Conservation (phyloP, 441 rosid genomes). For the Populus tomentosa region DNA sequence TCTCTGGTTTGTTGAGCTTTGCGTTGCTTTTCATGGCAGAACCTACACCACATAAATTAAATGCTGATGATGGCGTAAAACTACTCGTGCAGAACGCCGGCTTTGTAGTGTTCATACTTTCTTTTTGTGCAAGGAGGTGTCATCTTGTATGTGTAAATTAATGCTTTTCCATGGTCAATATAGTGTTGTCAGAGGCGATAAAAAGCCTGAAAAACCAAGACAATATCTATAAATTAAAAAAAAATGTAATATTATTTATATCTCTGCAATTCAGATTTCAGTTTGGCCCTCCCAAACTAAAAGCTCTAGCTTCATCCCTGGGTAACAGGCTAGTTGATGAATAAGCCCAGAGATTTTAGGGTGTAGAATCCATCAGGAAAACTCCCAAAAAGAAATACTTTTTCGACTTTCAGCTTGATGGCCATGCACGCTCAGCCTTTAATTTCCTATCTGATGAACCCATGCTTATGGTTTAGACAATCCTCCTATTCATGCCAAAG, state of each 20-base stretch:
- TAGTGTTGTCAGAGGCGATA: too few relatives aligned
- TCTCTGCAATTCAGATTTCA: too few relatives aligned
- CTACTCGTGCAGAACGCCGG: not conserved
- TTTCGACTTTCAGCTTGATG: not conserved
- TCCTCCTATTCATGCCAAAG: not conserved
- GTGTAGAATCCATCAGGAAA: not conserved
- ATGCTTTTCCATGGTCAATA: not conserved
- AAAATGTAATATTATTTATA: too few relatives aligned
- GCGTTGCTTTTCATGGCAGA: not conserved
- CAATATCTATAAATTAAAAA: too few relatives aligned
- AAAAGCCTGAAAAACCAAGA: too few relatives aligned
- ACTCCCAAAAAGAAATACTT: not conserved
- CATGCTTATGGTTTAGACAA: not conserved
- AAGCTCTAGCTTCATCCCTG: too few relatives aligned
- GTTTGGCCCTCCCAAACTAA: too few relatives aligned
- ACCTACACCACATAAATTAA: not conserved
- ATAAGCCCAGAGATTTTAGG: not conserved
- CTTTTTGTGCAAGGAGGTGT: slow-evolving; percentile 1
- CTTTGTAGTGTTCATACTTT: not conserved
- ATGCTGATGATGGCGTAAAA: not conserved
- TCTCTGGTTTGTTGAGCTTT: not conserved
- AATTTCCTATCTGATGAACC: not conserved
- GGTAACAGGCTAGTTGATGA: not conserved
- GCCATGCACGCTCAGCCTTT: not conserved
- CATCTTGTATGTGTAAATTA: not conserved